A percentile compares a stretch with the other conserved stretches of the same genome.
Evolutionary conservation across 768 basidiomycete genomes (phyloP).

Genomic region (Tylopilus rubrobrunneus): DNA sequence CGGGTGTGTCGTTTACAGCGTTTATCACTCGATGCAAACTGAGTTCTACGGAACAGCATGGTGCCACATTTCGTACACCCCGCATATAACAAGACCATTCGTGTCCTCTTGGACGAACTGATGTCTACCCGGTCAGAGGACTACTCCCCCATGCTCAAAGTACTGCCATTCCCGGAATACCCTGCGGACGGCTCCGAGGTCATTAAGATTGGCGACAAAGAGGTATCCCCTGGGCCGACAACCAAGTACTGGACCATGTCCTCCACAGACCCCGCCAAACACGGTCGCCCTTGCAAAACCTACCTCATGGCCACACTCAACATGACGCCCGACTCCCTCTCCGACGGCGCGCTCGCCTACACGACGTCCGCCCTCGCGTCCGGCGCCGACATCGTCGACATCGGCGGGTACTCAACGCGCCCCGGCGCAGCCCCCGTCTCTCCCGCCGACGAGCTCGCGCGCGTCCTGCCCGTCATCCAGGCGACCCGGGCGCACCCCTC

Average conservation of each 20-base stretch:
- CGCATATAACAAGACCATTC: conserved; percentile 36
- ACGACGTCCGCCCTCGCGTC: conserved; percentile 42
- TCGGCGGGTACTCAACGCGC: conserved; percentile 92
- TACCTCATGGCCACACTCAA: conserved; percentile 83
- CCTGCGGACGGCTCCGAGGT: conserved; percentile 30
- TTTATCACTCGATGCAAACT: not conserved
- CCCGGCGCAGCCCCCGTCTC: conserved; percentile 71
- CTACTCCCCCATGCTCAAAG: conserved; percentile 57
- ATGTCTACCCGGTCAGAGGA: conserved; percentile 24
- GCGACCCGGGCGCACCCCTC: conserved; percentile 34
- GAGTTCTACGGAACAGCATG: conserved; percentile 51
- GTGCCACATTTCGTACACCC: conserved; percentile 76
- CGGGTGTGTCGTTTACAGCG: conserved; percentile 52
- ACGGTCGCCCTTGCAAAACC: conserved; percentile 38
- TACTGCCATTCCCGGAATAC: conserved; percentile 66
- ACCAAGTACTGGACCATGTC: too few species aligned
- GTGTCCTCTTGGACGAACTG: too few species aligned
- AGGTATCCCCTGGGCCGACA: too few species aligned
- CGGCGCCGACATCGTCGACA: conserved; percentile 79
- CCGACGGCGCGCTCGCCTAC: conserved; percentile 48
- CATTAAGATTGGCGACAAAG: too few species aligned
- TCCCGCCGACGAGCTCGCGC: conserved; percentile 60
- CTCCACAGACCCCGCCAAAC: conserved; percentile 16
- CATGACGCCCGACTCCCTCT: conserved; percentile 1
- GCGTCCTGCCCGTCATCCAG: conserved; percentile 79